Evolutionary conservation across 2,329 filamentous ascomycete species (phyloP).

Genomic region (Magnaporthiopsis rhizophila): DNA sequence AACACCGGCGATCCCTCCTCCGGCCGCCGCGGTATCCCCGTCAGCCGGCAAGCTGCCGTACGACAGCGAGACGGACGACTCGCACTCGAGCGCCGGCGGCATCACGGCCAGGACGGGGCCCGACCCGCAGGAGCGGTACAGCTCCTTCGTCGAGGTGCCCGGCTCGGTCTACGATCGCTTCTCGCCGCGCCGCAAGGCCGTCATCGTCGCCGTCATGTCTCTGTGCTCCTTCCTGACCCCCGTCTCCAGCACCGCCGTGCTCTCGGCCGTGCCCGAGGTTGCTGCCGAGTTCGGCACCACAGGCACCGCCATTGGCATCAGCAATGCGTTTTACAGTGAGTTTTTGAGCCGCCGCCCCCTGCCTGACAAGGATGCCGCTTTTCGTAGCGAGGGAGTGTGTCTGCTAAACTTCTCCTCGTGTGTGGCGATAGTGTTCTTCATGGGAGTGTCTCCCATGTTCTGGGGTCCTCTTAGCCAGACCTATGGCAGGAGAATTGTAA

Average conservation of each 20-base stretch:
- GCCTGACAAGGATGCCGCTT: not conserved
- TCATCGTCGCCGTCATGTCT: conserved; percentile 62
- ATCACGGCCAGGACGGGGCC: conserved; percentile 14
- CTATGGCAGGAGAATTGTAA: conserved; percentile 42
- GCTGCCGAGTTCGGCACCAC: conserved; percentile 50
- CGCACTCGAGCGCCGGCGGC: not conserved
- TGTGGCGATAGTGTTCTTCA: conserved; percentile 45
- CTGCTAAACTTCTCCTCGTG: not conserved
- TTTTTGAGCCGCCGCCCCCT: no score
- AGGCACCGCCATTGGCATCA: conserved; percentile 56
- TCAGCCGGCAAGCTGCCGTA: no score
- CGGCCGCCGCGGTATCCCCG: no score
- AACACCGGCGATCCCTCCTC: no score
- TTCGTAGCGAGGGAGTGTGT: no score
- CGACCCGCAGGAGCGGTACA: conserved; percentile 20
- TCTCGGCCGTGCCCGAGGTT: conserved; percentile 59
- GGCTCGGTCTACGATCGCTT: conserved; percentile 60
- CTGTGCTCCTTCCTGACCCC: conserved; percentile 72
- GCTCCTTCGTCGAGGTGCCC: conserved; percentile 28
- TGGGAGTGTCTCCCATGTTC: conserved; percentile 57
- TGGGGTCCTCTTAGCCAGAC: conserved; percentile 59
- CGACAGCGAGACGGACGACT: not conserved
- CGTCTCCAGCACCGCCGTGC: conserved; percentile 55
- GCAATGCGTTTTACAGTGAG: conserved; percentile 54
- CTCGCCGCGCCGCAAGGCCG: conserved; percentile 50